These are phyloP conservation scores for Macrotyloma uniflorum DNA, from an alignment of 306 rosid genomes.

Conservation along the genomic window DNA sequence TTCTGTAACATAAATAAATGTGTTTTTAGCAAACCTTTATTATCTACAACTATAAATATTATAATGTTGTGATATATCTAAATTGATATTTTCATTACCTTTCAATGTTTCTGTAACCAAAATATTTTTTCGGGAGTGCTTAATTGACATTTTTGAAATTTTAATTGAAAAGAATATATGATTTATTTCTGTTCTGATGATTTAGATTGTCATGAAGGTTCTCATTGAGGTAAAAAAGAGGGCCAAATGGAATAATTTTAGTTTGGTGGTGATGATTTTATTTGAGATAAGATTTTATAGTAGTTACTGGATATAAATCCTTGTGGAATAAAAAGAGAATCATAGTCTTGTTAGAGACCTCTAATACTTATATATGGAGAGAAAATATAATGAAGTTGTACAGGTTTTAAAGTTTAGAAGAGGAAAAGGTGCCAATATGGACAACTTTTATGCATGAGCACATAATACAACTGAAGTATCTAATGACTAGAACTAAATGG, in stretches of 20 bases:
- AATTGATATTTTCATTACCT: conserved; percentile 16
- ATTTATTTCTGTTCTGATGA: conserved; percentile 10
- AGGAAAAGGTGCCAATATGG: neutral
- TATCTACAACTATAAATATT: neutral
- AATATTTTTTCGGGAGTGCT: neutral
- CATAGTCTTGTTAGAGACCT: neutral
- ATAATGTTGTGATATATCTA: neutral
- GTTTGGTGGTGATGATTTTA: conserved; percentile 9
- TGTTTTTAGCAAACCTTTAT: neutral
- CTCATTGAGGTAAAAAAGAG: neutral
- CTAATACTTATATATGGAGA: neutral
- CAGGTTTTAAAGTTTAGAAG: neutral
- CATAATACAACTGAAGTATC: neutral
- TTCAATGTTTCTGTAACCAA: neutral
- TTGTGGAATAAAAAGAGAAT: neutral
- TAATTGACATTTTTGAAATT: conserved; percentile 1
- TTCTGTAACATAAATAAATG: conserved; percentile 3
- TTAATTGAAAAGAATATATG: neutral
- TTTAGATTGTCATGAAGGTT: neutral
- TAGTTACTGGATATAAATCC: conserved; percentile 6
- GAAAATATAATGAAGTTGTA: neutral
- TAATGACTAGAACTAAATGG: neutral
- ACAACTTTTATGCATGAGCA: neutral
- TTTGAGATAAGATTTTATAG: neutral
- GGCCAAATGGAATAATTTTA: neutral